Conservation (phyloP, 306 rosid genomes). For the Casuarina equisetifolia region DNA sequence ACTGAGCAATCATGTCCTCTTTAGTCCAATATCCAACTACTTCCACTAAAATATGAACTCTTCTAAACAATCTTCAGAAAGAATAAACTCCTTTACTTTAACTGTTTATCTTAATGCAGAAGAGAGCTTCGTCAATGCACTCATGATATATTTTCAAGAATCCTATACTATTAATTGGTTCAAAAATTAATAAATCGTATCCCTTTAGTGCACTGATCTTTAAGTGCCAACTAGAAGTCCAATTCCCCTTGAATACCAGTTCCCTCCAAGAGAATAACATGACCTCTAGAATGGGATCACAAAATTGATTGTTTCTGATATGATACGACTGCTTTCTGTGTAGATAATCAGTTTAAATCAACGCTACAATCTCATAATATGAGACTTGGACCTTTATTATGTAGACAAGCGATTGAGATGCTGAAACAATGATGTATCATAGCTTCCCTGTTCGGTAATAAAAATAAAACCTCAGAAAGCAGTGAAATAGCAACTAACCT, state of each 20-base stretch:
- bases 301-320: background rate
- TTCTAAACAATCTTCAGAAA: background rate
- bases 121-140: background rate
- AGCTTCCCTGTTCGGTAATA: conserved; percentile 1
- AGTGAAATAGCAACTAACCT: conserved; percentile 58
- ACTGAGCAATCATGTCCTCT: background rate
- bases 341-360: background rate
- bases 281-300: background rate
- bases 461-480: conserved; percentile 19
- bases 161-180: background rate
- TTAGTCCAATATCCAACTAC: background rate
- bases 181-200: background rate
- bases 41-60: background rate
- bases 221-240: background rate
- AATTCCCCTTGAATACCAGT: background rate
- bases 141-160: background rate
- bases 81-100: background rate
- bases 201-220: background rate
- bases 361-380: background rate
- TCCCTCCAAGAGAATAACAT: background rate
- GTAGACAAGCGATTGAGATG: background rate
- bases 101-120: background rate
- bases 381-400: background rate
- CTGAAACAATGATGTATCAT: background rate
- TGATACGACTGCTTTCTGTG: background rate